A percentile compares a stretch with the other conserved stretches of the same genome.
Conservation (phyloP, 2,329 filamentous ascomycete genomes). For the Ploettnerulaceae sp. region DNA sequence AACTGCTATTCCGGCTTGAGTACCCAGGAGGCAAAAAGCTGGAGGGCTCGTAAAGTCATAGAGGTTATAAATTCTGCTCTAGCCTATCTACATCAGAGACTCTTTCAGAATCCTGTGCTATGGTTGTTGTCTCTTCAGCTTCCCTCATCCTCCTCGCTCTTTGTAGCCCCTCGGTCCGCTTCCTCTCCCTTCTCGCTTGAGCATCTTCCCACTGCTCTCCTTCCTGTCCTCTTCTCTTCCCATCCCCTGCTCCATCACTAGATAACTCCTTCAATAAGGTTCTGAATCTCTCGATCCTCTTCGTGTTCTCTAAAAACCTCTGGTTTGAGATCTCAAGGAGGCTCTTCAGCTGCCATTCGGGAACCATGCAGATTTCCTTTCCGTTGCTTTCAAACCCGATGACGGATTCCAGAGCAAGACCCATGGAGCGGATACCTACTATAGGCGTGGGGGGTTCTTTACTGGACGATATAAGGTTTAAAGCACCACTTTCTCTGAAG, state of each 20-base stretch:
- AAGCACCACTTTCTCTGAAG: slow-evolving; percentile 84
- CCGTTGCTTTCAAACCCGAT: slow-evolving; percentile 52
- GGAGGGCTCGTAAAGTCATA: neutral
- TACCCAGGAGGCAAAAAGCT: neutral
- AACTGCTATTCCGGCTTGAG: neutral
- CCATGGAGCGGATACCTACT: slow-evolving; percentile 80
- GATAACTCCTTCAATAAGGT: slow-evolving; percentile 33
- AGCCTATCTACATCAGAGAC: slow-evolving; percentile 2
- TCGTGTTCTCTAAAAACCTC: slow-evolving; percentile 64
- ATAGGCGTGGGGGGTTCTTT: slow-evolving; percentile 52
- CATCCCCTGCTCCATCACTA: slow-evolving; percentile 16
- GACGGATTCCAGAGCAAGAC: slow-evolving; percentile 75
- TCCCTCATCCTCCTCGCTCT: slow-evolving; percentile 35
- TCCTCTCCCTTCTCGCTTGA: slow-evolving; percentile 47
- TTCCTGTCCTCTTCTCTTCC: slow-evolving; percentile 30
- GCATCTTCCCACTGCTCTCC: slow-evolving; percentile 52
- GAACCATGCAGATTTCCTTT: slow-evolving; percentile 51
- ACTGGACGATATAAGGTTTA: slow-evolving; percentile 48
- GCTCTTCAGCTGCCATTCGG: slow-evolving; percentile 60
- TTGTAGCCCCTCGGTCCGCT: slow-evolving; percentile 53
- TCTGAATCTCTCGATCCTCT: slow-evolving; percentile 62
- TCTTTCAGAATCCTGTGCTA: neutral
- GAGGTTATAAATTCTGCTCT: slow-evolving; percentile 9
- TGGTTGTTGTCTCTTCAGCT: neutral
- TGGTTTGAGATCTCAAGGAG: slow-evolving; percentile 69